phyloP scores from a whole-genome alignment of 768 basidiomycete genomes.

The Tylopilus felleus region DNA sequence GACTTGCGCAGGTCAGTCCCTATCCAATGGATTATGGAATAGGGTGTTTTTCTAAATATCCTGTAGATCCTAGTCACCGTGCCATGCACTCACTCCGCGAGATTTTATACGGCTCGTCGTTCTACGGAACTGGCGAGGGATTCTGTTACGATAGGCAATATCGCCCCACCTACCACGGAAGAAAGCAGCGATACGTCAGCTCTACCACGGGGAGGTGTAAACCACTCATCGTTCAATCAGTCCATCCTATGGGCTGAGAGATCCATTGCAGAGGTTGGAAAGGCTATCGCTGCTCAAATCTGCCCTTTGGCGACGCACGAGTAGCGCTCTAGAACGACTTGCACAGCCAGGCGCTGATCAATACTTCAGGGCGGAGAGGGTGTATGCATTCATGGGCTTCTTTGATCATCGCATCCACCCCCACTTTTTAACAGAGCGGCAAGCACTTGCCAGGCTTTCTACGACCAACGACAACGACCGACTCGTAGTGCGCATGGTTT shows the following conservation, averaged over 20 bases:
- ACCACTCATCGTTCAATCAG: conserved; percentile 23
- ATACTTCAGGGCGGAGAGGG: conserved; percentile 18
- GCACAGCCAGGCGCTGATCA: neutral
- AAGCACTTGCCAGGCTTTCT: conserved; percentile 15
- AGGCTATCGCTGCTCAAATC: conserved; percentile 18
- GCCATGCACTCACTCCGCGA: neutral
- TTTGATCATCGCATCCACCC: conserved; percentile 2
- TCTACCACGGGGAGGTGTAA: conserved; percentile 22
- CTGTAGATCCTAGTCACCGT: neutral
- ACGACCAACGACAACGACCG: conserved; percentile 19
- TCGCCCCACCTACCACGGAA: conserved; percentile 12
- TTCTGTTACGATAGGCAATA: conserved; percentile 19
- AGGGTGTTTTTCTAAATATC: neutral
- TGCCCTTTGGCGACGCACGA: conserved; percentile 24
- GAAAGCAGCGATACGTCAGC: conserved; percentile 22
- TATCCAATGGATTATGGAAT: neutral
- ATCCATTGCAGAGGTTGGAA: conserved; percentile 24
- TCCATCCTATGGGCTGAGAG: conserved; percentile 15
- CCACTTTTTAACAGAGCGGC: conserved; percentile 13
- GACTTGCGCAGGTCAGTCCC: conserved; percentile 5
- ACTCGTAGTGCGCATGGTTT: conserved; percentile 20
- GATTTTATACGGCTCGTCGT: neutral
- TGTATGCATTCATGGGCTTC: conserved; percentile 27
- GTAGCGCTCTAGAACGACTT: neutral
- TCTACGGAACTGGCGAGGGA: neutral